These are phyloP conservation scores for Thozetella sp. DNA, from an alignment of 495 filamentous ascomycete genomes.

Conservation along the genomic window DNA sequence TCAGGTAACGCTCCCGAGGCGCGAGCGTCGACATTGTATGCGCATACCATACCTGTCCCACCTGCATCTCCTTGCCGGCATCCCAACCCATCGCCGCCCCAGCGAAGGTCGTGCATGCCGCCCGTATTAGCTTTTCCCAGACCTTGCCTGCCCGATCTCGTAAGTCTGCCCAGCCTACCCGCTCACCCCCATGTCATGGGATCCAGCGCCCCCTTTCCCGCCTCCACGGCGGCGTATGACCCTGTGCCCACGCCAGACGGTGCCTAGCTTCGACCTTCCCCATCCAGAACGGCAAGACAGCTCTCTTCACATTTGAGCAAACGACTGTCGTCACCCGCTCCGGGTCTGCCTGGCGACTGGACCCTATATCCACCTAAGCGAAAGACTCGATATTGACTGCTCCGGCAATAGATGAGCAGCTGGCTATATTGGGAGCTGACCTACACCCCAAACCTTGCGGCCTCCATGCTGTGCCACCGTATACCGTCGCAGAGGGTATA, in stretches of 20 bases:
- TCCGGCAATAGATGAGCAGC: neutral
- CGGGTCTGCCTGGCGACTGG: neutral
- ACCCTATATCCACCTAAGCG: neutral
- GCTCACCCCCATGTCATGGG: no score
- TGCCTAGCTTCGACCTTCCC: no score
- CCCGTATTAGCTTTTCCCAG: neutral
- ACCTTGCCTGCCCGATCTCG: no score
- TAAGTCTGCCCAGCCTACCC: no score
- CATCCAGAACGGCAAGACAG: neutral
- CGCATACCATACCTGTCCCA: neutral
- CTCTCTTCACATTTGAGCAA: neutral
- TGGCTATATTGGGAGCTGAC: neutral
- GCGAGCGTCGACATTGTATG: no score
- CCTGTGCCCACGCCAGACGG: no score
- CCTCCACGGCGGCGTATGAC: no score
- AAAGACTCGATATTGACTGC: neutral
- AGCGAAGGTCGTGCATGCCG: neutral
- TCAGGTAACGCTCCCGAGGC: neutral
- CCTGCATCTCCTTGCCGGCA: neutral
- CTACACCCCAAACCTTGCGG: neutral
- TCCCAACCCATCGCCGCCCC: neutral
- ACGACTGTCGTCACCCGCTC: conserved; percentile 1
- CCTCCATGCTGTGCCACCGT: neutral
- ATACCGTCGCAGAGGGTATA: neutral
- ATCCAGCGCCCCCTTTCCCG: no score